phyloP scores from a whole-genome alignment of 164 flowering plant genomes.

The grape (Vitis vinifera) region ASM3070453v1 NC_081810.1:20341001-20341500 shows the following conservation, averaged over 20 bases:
- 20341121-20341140: background rate
- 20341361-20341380: background rate
- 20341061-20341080: too few species aligned
- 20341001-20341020: too few species aligned
- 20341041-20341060: background rate
- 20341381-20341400: background rate
- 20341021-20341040: too few species aligned
- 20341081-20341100: too few species aligned
- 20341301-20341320: background rate
- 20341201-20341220: background rate
- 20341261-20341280: too few species aligned
- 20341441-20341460: too few species aligned
- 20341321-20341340: background rate
- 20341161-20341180: background rate
- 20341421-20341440: too few species aligned
- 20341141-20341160: background rate
- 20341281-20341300: too few species aligned
- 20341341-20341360: background rate
- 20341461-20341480: too few species aligned
- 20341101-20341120: too few species aligned
- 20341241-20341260: too few species aligned
- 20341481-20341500: background rate
- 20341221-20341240: too few species aligned
- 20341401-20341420: background rate
- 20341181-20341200: background rate